phyloP scores from a whole-genome alignment of 176 grass and related monocot species.

The Canna indica region DNA sequence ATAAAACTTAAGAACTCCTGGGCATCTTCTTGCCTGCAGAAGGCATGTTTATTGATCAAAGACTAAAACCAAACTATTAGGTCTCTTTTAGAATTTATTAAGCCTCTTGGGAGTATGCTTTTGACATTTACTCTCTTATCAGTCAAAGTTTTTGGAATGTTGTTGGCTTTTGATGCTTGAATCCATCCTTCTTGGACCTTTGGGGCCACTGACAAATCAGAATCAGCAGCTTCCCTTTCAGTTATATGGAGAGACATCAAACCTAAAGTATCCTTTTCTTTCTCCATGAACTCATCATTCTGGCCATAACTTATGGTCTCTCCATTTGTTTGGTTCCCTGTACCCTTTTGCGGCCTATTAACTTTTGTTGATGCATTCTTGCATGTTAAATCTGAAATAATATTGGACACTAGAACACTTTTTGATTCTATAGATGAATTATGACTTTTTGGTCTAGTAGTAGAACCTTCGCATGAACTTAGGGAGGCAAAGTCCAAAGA shows the following conservation, averaged over 20 bases:
- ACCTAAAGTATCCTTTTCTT: conserved; percentile 20
- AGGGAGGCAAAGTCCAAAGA: conserved; percentile 52
- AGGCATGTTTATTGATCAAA: conserved; percentile 3
- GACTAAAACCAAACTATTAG: background rate
- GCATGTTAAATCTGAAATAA: conserved; percentile 17
- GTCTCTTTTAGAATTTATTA: conserved; percentile 47
- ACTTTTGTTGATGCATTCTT: conserved; percentile 20
- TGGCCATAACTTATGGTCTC: conserved; percentile 11
- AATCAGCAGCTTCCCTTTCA: conserved; percentile 7
- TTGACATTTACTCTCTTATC: conserved; percentile 32
- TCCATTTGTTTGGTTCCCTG: conserved; percentile 39
- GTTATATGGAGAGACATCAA: conserved; percentile 10
- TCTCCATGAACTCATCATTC: conserved; percentile 24
- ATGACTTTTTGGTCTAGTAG: conserved; percentile 16
- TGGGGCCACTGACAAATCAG: background rate
- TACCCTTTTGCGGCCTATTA: conserved; percentile 27
- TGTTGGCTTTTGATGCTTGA: conserved; percentile 35
- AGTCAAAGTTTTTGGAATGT: conserved; percentile 13
- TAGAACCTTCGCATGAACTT: conserved; percentile 29
- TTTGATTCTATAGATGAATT: conserved; percentile 34
- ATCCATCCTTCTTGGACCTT: conserved; percentile 21
- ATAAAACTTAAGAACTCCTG: conserved; percentile 94
- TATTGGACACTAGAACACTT: conserved; percentile 7
- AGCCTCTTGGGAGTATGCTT: conserved; percentile 60
- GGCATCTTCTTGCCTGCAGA: conserved; percentile 82